Conservation (phyloP, 768 basidiomycete species). For the Agrocybe praecox region DNA sequence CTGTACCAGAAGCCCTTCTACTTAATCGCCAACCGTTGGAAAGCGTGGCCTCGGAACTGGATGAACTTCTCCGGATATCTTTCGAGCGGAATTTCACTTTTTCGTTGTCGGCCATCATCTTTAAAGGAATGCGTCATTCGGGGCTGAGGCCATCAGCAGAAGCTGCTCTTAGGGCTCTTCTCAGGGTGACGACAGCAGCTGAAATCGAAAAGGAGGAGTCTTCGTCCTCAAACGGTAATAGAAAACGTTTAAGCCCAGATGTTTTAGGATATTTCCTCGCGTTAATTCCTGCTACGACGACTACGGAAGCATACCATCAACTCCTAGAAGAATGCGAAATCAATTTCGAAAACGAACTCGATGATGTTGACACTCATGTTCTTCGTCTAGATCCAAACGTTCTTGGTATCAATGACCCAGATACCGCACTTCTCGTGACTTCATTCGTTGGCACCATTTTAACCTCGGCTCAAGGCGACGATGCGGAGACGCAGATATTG, state of each 20-base stretch:
- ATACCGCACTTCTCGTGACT: slow-evolving; percentile 69
- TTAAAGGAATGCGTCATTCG: slow-evolving; percentile 82
- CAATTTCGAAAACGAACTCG: slow-evolving; percentile 47
- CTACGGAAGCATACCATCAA: slow-evolving; percentile 52
- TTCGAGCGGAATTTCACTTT: slow-evolving; percentile 84
- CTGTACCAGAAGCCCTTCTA: slow-evolving; percentile 60
- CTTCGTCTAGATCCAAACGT: slow-evolving; percentile 63
- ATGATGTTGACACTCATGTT: slow-evolving; percentile 38
- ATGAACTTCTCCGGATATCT: slow-evolving; percentile 70
- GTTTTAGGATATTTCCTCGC: slow-evolving; percentile 81
- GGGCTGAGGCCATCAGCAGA: slow-evolving; percentile 64
- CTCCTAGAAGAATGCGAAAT: slow-evolving; percentile 71
- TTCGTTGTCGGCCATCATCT: slow-evolving; percentile 78
- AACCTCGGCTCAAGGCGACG: slow-evolving; percentile 74
- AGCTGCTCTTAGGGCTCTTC: slow-evolving; percentile 60
- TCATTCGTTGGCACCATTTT: slow-evolving; percentile 81
- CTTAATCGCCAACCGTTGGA: slow-evolving; percentile 67
- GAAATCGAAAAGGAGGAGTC: slow-evolving; percentile 27
- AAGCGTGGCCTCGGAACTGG: slow-evolving; percentile 71
- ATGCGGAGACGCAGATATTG: slow-evolving; percentile 79
- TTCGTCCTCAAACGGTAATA: slow-evolving; percentile 41
- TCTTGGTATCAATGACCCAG: slow-evolving; percentile 63
- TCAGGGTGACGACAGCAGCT: slow-evolving; percentile 59
- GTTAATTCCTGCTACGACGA: slow-evolving; percentile 69
- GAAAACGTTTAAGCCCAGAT: slow-evolving; percentile 59